Evolutionary conservation across 2,329 filamentous ascomycete species (phyloP).

Genomic region (Emydomyces testavorans): DNA sequence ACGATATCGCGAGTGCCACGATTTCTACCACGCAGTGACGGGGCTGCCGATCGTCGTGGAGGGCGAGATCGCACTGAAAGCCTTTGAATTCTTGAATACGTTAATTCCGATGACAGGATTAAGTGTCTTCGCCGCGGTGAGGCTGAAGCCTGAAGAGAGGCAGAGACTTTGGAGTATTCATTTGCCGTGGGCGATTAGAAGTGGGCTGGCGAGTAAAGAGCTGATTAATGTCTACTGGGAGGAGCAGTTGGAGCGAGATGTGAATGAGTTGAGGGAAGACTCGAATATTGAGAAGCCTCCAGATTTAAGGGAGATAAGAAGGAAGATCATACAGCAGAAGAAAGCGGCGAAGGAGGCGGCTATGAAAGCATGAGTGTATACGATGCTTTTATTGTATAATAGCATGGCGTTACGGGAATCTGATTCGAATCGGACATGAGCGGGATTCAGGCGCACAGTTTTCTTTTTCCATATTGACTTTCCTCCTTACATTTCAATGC

Average conservation of each 20-base stretch:
- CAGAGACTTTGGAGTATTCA: conserved; percentile 53
- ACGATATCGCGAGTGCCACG: conserved; percentile 90
- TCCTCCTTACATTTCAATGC: no score
- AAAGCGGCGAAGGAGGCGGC: conserved; percentile 48
- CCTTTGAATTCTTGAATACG: conserved; percentile 94
- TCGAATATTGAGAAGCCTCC: conserved; percentile 80
- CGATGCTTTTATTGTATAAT: neutral
- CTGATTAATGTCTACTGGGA: conserved; percentile 98
- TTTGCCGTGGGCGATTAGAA: conserved; percentile 79
- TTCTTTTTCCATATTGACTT: no score
- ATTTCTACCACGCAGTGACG: conserved; percentile 93
- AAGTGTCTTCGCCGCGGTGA: conserved; percentile 59
- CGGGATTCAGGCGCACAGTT: no score
- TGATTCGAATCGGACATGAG: neutral
- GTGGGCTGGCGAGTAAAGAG: conserved; percentile 64
- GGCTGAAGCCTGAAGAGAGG: conserved; percentile 52
- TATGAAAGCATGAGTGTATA: conserved; percentile 6
- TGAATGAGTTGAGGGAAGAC: conserved; percentile 59
- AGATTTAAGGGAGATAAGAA: conserved; percentile 68
- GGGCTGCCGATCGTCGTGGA: conserved; percentile 85
- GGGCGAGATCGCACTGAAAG: conserved; percentile 93
- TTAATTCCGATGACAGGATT: conserved; percentile 89
- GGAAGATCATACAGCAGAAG: conserved; percentile 55
- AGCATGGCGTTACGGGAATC: conserved; percentile 3
- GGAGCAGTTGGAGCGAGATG: conserved; percentile 75